Evolutionary conservation across 2,329 filamentous ascomycete genomes (phyloP).

Genomic region (Colletotrichum sp.): DNA sequence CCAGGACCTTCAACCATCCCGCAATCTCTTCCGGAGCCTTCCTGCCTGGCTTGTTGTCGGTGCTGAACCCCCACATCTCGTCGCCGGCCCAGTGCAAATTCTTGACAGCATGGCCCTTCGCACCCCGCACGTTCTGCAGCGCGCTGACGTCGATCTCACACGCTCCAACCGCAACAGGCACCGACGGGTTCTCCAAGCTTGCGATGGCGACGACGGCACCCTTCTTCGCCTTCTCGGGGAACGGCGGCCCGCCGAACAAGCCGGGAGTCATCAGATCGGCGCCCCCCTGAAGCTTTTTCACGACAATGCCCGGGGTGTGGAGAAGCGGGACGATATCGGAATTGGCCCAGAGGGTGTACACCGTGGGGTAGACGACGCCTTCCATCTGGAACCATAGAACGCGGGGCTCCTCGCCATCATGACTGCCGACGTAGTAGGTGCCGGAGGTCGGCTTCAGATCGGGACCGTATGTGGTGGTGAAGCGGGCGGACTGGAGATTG

Average conservation of each 20-base stretch:
- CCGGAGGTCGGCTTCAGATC: background rate
- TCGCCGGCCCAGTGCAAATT: background rate
- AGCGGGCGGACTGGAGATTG: background rate
- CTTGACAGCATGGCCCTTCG: background rate
- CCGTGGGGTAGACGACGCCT: background rate
- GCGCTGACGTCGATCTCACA: background rate
- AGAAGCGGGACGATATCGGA: background rate
- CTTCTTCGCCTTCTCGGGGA: background rate
- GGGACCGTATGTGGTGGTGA: background rate
- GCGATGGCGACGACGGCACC: background rate
- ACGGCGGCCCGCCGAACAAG: background rate
- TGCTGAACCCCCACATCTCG: background rate
- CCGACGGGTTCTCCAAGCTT: background rate
- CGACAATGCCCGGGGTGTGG: background rate
- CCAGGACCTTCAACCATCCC: background rate
- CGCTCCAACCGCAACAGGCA: background rate
- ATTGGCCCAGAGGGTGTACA: background rate
- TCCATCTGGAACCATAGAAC: background rate
- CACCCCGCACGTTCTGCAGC: background rate
- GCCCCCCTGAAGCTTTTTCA: background rate
- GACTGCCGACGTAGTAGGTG: background rate
- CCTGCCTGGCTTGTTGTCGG: background rate
- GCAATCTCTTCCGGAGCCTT: background rate
- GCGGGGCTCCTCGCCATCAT: background rate
- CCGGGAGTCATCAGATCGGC: background rate